These are phyloP conservation scores for Polychytrium aggregatum DNA, from an alignment of 192 early-diverging fungal species.

Conservation along the genomic window DNA sequence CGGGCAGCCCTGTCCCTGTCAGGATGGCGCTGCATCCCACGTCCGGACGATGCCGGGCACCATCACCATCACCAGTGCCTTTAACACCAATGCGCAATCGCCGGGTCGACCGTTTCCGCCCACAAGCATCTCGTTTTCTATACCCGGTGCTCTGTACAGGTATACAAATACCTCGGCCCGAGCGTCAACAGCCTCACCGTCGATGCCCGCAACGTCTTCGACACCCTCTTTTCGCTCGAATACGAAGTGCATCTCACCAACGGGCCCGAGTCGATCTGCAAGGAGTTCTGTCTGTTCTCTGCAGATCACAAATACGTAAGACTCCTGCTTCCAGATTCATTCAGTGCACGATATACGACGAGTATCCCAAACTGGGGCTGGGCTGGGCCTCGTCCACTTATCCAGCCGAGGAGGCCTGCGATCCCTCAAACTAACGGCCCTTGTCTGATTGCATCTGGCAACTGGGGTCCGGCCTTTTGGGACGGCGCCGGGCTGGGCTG, in stretches of 20 bases:
- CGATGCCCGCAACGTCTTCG: constrained; percentile 9
- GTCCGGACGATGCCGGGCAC: not conserved
- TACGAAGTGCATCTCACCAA: constrained; percentile 26
- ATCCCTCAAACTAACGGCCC: too few relatives aligned
- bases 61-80: not conserved
- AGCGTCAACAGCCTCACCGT: not conserved
- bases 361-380: too few relatives aligned
- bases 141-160: constrained; percentile 14
- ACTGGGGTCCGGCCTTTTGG: too few relatives aligned
- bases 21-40: not conserved
- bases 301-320: constrained; percentile 38
- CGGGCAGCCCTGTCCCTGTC: too few relatives aligned
- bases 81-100: too few relatives aligned
- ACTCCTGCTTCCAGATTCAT: too few relatives aligned
- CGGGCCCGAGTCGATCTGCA: constrained; percentile 35
- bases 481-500: not conserved
- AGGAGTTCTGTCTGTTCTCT: constrained; percentile 58
- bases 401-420: too few relatives aligned
- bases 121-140: constrained; percentile 31
- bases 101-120: too few relatives aligned
- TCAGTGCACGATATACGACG: too few relatives aligned
- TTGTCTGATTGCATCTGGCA: too few relatives aligned
- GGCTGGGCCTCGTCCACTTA: too few relatives aligned
- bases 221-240: constrained; percentile 17
- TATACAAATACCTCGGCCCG: constrained; percentile 16